These are phyloP conservation scores for Adansonia digitata DNA, from an alignment of 345 rosid genomes.

Conservation along the genomic window DNA sequence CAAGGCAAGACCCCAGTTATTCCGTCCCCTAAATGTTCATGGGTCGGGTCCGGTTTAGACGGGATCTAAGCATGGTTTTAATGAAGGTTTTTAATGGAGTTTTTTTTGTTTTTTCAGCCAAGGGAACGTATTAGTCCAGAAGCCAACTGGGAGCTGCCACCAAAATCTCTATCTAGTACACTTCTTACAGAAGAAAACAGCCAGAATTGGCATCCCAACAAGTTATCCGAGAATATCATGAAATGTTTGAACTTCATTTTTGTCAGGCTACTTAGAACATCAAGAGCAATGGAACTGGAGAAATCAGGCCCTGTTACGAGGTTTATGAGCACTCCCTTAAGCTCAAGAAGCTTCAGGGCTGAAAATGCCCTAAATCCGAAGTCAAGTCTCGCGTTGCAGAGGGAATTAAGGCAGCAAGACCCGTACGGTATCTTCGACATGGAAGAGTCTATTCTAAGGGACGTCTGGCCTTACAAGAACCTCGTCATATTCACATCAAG, in stretches of 20 bases:
- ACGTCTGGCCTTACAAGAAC: slow-evolving; percentile 87
- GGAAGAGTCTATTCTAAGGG: slow-evolving; percentile 80
- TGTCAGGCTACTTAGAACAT: slow-evolving; percentile 74
- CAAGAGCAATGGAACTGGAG: slow-evolving; percentile 77
- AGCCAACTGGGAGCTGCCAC: slow-evolving; percentile 37
- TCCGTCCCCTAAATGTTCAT: too few relatives aligned
- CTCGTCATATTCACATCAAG: slow-evolving; percentile 70
- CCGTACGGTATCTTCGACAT: slow-evolving; percentile 71
- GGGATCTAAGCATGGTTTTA: too few relatives aligned
- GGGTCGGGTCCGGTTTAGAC: background rate
- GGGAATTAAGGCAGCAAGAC: slow-evolving; percentile 77
- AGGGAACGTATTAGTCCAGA: slow-evolving; percentile 48
- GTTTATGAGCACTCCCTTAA: slow-evolving; percentile 42
- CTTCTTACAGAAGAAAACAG: slow-evolving; percentile 49
- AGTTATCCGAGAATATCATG: slow-evolving; percentile 78
- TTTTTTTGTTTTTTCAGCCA: slow-evolving; percentile 28
- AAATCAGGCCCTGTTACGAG: slow-evolving; percentile 61
- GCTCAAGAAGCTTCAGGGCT: slow-evolving; percentile 71
- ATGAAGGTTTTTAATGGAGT: background rate
- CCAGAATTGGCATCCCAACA: slow-evolving; percentile 74
- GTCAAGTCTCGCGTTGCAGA: slow-evolving; percentile 36
- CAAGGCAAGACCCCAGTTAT: too few relatives aligned
- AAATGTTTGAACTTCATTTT: slow-evolving; percentile 73
- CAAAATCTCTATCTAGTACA: slow-evolving; percentile 47
- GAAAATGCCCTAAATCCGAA: slow-evolving; percentile 47